These are phyloP conservation scores for Nicotiana tabacum DNA, from an alignment of 257 asterid species.

Conservation along the genomic window DNA sequence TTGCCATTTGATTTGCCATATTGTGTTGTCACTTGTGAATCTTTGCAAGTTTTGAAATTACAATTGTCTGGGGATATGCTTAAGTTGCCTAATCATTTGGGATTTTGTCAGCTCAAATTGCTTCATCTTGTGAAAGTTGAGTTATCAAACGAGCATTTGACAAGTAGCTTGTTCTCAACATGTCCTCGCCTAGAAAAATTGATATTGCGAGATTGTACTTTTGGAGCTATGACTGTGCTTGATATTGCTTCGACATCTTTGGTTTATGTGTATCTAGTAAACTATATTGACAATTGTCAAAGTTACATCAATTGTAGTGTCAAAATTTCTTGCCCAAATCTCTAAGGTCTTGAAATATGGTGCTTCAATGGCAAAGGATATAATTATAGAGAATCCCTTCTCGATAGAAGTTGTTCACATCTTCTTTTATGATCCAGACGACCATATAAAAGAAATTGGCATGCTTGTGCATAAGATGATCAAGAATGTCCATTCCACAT, in stretches of 20 bases:
- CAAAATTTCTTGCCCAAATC: conserved; percentile 12
- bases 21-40: conserved; percentile 5
- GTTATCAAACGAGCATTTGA: conserved; percentile 1
- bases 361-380: conserved; percentile 11
- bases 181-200: not conserved
- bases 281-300: not conserved
- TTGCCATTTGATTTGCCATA: conserved; percentile 9
- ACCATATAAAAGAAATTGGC: not conserved
- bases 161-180: not conserved
- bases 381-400: not conserved
- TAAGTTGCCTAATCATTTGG: not conserved
- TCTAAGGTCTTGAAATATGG: not conserved
- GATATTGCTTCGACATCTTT: conserved; percentile 11
- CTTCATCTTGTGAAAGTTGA: not conserved
- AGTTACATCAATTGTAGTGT: not conserved
- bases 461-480: not conserved
- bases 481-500: not conserved
- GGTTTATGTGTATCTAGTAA: not conserved
- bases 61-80: not conserved
- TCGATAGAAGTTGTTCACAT: not conserved
- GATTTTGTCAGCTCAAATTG: not conserved
- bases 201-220: not conserved
- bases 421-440: not conserved
- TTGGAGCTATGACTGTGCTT: not conserved
- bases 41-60: conserved; percentile 14